Percentiles rank a stretch among this genome's conserved stretches.
These are phyloP conservation scores for Aulographum hederae DNA, from an alignment of 2,329 filamentous ascomycete species.

Conservation along the genomic window DNA sequence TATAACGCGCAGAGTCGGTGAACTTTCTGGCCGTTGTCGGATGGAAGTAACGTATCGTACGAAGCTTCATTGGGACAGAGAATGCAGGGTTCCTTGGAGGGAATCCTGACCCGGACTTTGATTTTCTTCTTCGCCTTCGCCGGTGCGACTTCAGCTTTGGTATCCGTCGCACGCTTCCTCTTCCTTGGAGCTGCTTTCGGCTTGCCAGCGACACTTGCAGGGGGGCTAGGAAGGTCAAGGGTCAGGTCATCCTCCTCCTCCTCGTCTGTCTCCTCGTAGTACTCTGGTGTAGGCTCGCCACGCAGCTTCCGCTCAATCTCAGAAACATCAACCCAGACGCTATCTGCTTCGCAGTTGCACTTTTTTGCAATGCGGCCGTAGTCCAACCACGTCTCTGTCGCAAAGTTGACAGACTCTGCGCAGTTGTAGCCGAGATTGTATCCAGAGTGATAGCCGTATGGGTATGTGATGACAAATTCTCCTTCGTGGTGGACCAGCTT, in stretches of 20 bases:
- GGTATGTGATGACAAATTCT: slow-evolving; percentile 96
- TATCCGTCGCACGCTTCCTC: slow-evolving; percentile 43
- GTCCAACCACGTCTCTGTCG: slow-evolving; percentile 83
- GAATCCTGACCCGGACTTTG: slow-evolving; percentile 52
- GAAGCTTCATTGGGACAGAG: slow-evolving; percentile 83
- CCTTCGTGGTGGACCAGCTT: slow-evolving; percentile 88
- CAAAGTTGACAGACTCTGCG: slow-evolving; percentile 96
- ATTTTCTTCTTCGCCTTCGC: slow-evolving; percentile 53
- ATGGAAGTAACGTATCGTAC: slow-evolving; percentile 64
- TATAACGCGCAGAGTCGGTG: slow-evolving; percentile 82
- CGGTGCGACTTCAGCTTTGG: slow-evolving; percentile 23
- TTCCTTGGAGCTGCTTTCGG: slow-evolving; percentile 45
- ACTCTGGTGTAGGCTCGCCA: slow-evolving; percentile 64
- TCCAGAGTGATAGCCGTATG: slow-evolving; percentile 94
- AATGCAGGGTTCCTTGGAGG: slow-evolving; percentile 64
- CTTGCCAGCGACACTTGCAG: slow-evolving; percentile 53
- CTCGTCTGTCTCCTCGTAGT: slow-evolving; percentile 62
- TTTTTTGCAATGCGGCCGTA: slow-evolving; percentile 93
- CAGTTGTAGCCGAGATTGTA: slow-evolving; percentile 98
- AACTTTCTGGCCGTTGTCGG: slow-evolving; percentile 71
- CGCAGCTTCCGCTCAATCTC: slow-evolving; percentile 90
- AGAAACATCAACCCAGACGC: slow-evolving; percentile 93
- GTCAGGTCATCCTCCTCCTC: slow-evolving; percentile 40
- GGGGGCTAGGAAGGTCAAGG: slow-evolving; percentile 51
- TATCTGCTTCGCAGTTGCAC: slow-evolving; percentile 92